Base-by-base conservation (phyloP, 345 rosid genomes). In the Aegle marmelos region DNA sequence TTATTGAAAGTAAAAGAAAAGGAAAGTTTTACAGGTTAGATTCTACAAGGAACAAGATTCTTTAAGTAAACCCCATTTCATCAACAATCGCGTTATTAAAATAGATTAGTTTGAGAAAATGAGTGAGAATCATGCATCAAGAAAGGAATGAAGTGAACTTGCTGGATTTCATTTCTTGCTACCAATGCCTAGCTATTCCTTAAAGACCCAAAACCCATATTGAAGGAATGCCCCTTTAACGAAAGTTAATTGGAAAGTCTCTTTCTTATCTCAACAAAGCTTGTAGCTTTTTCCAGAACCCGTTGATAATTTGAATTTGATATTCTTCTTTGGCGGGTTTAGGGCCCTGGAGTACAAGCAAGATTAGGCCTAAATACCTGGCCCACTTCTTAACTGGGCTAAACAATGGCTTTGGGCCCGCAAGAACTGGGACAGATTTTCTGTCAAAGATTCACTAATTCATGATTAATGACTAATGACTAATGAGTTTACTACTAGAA, bases 11-110 rank as follows among this genome's bases (percentile, higher is more conserved):
- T 82, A 79, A 83, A 77, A 81, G 62, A 72, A 88, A 86, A 82
- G 87, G 76, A 79, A 81, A 84, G 91, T 74, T 84, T 89, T 68
- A 53, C 45, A 65, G 27, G 67, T 58, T 78, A 78, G 73, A 62
- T 71, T 82, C 72, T 57, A 73, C 64, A 88, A 88, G 74, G 87
- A 88, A 86, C 83, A 59, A 65, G 91, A 86, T 89, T 85, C 92
- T 76, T 77, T 78, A 45, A 68, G 41, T 64, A 74, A 83, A 56
- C 71, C 72, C 68, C 75, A 65, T 75, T 76, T 68, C 60, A 68
- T 78, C 68, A 31, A 22, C 60, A 28, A 74, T 11, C 31, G 6
- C 2, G 14, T 22, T 48, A 7, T 36, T 34, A 36, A 16, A 24
- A 10, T 9, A 58, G 0, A 19, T 8, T 24, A 17, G 28, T 25